Percentiles rank a stretch among this genome's conserved stretches.
Evolutionary conservation across 1,284 basidiomycete genomes (phyloP).

Genomic region (Cryptococcus floricola): DNA sequence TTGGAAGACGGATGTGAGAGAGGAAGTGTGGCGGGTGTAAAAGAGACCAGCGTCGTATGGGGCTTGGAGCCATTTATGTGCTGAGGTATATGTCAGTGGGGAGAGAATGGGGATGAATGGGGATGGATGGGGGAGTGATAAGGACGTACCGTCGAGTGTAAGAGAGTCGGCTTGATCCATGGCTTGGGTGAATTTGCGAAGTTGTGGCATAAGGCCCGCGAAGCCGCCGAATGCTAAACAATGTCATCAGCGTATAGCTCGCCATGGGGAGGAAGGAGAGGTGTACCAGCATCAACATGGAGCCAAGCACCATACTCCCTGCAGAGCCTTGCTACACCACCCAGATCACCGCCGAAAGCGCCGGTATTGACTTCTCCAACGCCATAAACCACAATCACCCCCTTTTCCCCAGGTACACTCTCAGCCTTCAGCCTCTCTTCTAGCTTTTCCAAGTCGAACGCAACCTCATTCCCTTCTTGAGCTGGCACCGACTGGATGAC

Average conservation of each 20-base stretch:
- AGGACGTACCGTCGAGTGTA: slow-evolving; percentile 50
- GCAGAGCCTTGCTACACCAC: slow-evolving; percentile 46
- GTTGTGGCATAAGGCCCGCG: slow-evolving; percentile 48
- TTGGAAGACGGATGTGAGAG: slow-evolving; percentile 49
- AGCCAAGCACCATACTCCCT: slow-evolving; percentile 52
- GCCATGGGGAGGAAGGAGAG: not conserved
- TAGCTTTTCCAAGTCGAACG: slow-evolving; percentile 48
- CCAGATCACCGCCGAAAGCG: slow-evolving; percentile 45
- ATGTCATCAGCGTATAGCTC: not conserved
- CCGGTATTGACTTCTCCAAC: slow-evolving; percentile 57
- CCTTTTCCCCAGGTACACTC: slow-evolving; percentile 27
- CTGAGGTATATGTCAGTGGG: slow-evolving; percentile 18
- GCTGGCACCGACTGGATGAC: slow-evolving; percentile 45
- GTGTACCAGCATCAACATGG: slow-evolving; percentile 53
- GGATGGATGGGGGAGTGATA: not conserved
- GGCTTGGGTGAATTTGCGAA: slow-evolving; percentile 41
- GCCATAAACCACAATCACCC: slow-evolving; percentile 49
- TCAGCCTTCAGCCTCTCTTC: slow-evolving; percentile 39
- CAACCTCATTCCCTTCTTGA: slow-evolving; percentile 33
- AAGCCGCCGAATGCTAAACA: slow-evolving; percentile 53
- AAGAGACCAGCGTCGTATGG: slow-evolving; percentile 56
- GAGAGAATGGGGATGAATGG: not conserved
- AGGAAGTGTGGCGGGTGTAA: slow-evolving; percentile 43
- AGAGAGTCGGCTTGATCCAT: slow-evolving; percentile 52
- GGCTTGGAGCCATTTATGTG: slow-evolving; percentile 52